Conservation (phyloP, 306 rosid genomes). For the Cucurbita ficifolia region DNA sequence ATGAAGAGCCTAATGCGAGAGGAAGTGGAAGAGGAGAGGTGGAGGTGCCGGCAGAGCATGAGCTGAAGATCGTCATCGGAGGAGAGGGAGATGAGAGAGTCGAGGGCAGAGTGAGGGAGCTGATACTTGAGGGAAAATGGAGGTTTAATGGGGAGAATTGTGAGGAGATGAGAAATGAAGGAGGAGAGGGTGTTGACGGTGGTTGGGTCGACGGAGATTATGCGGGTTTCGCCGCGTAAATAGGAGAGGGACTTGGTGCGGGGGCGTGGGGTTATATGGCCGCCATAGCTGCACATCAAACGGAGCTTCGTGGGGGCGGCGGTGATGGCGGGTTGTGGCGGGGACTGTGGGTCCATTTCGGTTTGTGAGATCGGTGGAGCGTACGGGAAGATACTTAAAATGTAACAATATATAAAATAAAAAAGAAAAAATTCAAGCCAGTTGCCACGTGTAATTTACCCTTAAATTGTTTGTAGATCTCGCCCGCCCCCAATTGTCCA, state of each 20-base stretch:
- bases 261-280: slow-evolving; percentile 31
- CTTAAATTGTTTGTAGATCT: too few relatives aligned
- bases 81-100: slow-evolving; percentile 32
- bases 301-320: slow-evolving; percentile 25
- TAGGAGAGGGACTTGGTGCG: slow-evolving; percentile 29
- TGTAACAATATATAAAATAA: too few relatives aligned
- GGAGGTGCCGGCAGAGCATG: slow-evolving; percentile 27
- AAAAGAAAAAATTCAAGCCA: too few relatives aligned
- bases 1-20: slow-evolving; percentile 39
- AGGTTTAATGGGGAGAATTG: slow-evolving; percentile 15
- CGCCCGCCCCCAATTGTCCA: too few relatives aligned
- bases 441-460: too few relatives aligned
- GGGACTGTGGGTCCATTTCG: slow-evolving; percentile 20
- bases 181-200: slow-evolving; percentile 17
- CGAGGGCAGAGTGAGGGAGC: slow-evolving; percentile 33
- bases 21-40: slow-evolving; percentile 8
- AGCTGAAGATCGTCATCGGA: slow-evolving; percentile 28
- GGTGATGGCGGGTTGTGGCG: not conserved
- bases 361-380: not conserved
- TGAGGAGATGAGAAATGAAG: slow-evolving; percentile 25
- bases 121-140: slow-evolving; percentile 42
- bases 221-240: slow-evolving; percentile 49
- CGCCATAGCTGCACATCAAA: slow-evolving; percentile 55
- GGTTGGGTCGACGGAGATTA: slow-evolving; percentile 25
- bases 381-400: not conserved